Conservation (phyloP, 2,329 filamentous ascomycete species). For the Paraphoma sp. region DNA sequence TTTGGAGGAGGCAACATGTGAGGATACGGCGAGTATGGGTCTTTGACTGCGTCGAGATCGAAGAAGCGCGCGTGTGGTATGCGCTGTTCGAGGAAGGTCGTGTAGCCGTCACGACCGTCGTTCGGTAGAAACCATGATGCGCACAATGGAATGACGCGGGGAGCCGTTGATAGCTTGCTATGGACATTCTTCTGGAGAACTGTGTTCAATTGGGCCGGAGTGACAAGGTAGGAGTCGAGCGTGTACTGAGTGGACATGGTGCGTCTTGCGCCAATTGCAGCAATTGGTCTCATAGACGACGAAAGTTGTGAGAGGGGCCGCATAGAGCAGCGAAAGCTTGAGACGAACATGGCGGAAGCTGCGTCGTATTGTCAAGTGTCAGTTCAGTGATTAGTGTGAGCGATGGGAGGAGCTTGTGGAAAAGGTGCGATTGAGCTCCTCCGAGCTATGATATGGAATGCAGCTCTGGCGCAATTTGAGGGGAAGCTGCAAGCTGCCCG, state of each 20-base stretch:
- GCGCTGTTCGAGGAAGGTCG: constrained; percentile 80
- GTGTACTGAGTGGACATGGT: constrained; percentile 39
- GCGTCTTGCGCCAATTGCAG: constrained; percentile 16
- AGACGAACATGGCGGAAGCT: constrained; percentile 39
- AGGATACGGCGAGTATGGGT: constrained; percentile 86
- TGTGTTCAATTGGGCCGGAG: constrained; percentile 79
- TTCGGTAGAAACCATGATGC: constrained; percentile 97
- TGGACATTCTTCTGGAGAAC: constrained; percentile 84
- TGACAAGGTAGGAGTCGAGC: constrained; percentile 85
- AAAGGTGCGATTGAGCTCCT: constrained; percentile 10
- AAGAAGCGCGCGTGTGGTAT: constrained; percentile 95
- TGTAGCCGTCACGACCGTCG: constrained; percentile 79
- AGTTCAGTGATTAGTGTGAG: constrained; percentile 1
- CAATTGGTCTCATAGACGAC: constrained; percentile 14
- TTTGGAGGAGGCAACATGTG: constrained; percentile 91
- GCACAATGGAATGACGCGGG: constrained; percentile 86
- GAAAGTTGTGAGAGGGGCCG: constrained; percentile 26
- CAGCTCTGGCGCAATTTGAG: constrained; percentile 16
- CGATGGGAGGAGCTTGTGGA: constrained; percentile 2
- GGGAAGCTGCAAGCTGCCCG: constrained; percentile 5
- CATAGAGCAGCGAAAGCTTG: constrained; percentile 33
- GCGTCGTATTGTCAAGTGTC: constrained; percentile 12
- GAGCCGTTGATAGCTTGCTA: constrained; percentile 78
- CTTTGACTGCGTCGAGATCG: constrained; percentile 90
- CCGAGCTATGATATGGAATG: neutral